These are phyloP conservation scores for Cryptosporidium felis DNA, from an alignment of 169 alveolate genomes.

Conservation along the genomic window DNA sequence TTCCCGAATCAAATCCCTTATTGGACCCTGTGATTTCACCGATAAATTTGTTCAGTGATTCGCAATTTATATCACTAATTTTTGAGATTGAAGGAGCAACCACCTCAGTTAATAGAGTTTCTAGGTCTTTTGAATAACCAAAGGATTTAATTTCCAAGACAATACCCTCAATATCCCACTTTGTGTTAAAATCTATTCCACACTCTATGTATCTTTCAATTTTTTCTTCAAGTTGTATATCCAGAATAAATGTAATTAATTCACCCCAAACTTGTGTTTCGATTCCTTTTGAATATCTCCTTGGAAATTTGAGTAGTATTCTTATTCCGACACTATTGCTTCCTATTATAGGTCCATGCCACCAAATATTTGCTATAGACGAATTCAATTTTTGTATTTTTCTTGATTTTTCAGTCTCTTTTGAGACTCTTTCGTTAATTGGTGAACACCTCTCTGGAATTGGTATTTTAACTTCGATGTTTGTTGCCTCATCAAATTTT, in stretches of 20 bases:
- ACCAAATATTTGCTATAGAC: slow-evolving; percentile 19
- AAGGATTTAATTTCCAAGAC: slow-evolving; percentile 9
- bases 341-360: slow-evolving; percentile 21
- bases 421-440: slow-evolving; percentile 2
- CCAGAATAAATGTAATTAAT: slow-evolving; percentile 3
- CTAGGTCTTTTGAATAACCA: slow-evolving; percentile 45
- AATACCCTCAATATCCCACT: slow-evolving; percentile 48
- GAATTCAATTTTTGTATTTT: neutral
- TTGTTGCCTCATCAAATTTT: neutral
- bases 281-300: slow-evolving; percentile 53
- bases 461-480: slow-evolving; percentile 8
- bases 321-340: slow-evolving; percentile 33
- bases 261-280: slow-evolving; percentile 68
- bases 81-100: neutral
- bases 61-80: slow-evolving; percentile 8
- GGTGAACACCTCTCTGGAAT: slow-evolving; percentile 50
- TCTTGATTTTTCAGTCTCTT: neutral
- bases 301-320: slow-evolving; percentile 43
- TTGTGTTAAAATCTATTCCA: slow-evolving; percentile 1
- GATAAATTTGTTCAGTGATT: neutral
- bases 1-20: neutral
- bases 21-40: neutral
- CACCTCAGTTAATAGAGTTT: neutral
- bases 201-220: slow-evolving; percentile 31
- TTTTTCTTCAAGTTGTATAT: neutral